Base-by-base conservation (phyloP, 1,284 basidiomycete genomes). In the Termitomyces sp. region DNA sequence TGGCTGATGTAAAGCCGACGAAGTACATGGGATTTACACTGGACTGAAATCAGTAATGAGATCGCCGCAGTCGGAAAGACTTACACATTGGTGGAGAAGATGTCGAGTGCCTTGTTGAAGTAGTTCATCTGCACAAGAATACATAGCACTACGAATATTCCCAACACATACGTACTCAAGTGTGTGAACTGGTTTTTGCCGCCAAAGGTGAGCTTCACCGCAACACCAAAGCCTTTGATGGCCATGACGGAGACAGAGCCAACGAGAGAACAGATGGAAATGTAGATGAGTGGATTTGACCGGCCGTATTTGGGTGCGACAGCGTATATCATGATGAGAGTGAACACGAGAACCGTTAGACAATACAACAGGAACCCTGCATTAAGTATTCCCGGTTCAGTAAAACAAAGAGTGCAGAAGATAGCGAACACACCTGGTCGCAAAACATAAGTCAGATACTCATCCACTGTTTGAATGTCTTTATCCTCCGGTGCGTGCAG, bases 1-100 rank as follows among this genome's bases (percentile, higher is more conserved):
- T 98, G 10, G 90, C 90, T 1, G 93, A 92, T n/a, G 94, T 95
- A 76, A 99, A 99, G 70, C 92, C 90, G 70, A 98, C 96, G 67
- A 96, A 98, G 75, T 99, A 99, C 78, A 97, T 91, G 0, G 97
- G 96, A 69, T 99, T 99, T 56, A 99, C 95, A 42, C 92, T 93
- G 67, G 40, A 10, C n/a, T 10, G 41, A 39, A 45, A 33, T 17
- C 15, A 50, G 45, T 26, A 24, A 58, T 17, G 19, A 54, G 10
- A 17, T 43, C 42, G 38, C 9, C 41, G 12, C n/a, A 24, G 6
- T 19, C 3, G 15, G 12, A 17, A n/a, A 46, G 39, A 43, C 93
- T 64, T 79, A 94, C 92, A 98, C 92, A 68, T 98, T 99, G 43
- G 96, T 98, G 4, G 93, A 94, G 72, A 98, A 99, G 1, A 88